These are phyloP conservation scores for Capronia americana DNA, from an alignment of 2,329 filamentous ascomycete genomes.

Conservation along the genomic window DNA sequence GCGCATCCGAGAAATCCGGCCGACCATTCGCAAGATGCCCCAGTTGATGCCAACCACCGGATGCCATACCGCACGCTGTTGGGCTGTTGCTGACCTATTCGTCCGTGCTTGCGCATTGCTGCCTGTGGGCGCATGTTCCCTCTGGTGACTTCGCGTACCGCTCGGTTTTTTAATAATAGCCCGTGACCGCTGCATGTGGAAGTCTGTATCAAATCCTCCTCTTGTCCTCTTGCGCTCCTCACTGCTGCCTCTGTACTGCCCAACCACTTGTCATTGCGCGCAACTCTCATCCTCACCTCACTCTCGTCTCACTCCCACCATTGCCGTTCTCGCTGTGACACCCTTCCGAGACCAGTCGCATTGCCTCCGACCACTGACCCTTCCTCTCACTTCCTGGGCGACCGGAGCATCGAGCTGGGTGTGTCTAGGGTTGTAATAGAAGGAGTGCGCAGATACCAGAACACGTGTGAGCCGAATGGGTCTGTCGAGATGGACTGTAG, in stretches of 20 bases:
- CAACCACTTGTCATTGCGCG: background rate
- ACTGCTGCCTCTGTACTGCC: background rate
- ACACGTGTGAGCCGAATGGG: constrained; percentile 29
- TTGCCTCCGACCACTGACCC: constrained; percentile 2
- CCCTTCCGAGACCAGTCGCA: constrained; percentile 1
- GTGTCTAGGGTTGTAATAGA: constrained; percentile 17
- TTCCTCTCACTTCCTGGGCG: constrained; percentile 8
- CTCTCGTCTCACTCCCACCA: background rate
- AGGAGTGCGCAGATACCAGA: constrained; percentile 13
- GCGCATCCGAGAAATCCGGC: constrained; percentile 37
- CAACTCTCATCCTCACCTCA: background rate
- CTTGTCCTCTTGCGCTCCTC: background rate
- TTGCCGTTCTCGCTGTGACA: constrained; percentile 7
- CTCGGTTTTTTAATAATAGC: constrained; percentile 13
- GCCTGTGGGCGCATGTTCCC: constrained; percentile 8
- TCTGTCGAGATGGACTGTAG: constrained; percentile 27
- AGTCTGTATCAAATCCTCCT: constrained; percentile 15
- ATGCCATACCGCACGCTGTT: constrained; percentile 12
- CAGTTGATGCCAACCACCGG: constrained; percentile 14
- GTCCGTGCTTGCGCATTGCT: constrained; percentile 11
- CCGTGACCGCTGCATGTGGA: constrained; percentile 20
- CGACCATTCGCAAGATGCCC: constrained; percentile 14
- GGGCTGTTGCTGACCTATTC: constrained; percentile 27
- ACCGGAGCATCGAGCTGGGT: constrained; percentile 6
- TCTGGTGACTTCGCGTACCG: constrained; percentile 20